Evolutionary conservation across 2,329 filamentous ascomycete genomes (phyloP).

Genomic region (Colletotrichum brevisporum): DNA sequence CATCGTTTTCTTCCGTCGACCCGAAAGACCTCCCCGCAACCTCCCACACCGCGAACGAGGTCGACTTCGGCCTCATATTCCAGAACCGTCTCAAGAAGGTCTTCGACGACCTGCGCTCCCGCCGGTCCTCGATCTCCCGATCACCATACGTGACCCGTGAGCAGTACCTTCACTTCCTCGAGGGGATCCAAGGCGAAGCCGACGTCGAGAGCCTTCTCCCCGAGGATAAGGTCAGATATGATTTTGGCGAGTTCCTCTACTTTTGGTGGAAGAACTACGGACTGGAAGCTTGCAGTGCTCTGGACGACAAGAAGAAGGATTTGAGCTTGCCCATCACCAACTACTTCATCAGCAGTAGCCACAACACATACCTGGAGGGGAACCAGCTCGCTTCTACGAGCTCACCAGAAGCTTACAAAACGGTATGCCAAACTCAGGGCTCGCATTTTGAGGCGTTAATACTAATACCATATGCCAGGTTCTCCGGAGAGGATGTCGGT

Average conservation of each 20-base stretch:
- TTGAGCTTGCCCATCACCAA: slow-evolving; percentile 80
- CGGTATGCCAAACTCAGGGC: slow-evolving; percentile 64
- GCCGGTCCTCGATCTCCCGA: slow-evolving; percentile 47
- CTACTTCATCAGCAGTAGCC: slow-evolving; percentile 95
- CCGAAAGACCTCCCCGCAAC: slow-evolving; percentile 23
- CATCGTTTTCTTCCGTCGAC: slow-evolving; percentile 31
- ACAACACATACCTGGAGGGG: slow-evolving; percentile 93
- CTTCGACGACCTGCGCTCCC: slow-evolving; percentile 61
- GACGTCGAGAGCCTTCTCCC: slow-evolving; percentile 47
- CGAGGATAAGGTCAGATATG: slow-evolving; percentile 58
- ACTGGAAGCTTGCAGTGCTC: slow-evolving; percentile 60
- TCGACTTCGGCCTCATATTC: slow-evolving; percentile 64
- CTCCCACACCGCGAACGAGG: slow-evolving; percentile 43
- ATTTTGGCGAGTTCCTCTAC: slow-evolving; percentile 64
- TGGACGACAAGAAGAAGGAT: slow-evolving; percentile 64
- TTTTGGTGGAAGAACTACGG: slow-evolving; percentile 60
- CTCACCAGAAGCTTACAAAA: slow-evolving; percentile 83
- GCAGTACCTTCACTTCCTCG: slow-evolving; percentile 65
- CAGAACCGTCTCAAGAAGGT: slow-evolving; percentile 62
- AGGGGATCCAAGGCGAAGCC: slow-evolving; percentile 62
- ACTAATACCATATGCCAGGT: slow-evolving; percentile 61
- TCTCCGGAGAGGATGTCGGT: slow-evolving; percentile 83
- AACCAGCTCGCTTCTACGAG: slow-evolving; percentile 87
- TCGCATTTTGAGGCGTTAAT: neutral
- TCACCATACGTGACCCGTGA: slow-evolving; percentile 50